Evolutionary conservation across 1,139 yeast genomes (phyloP), one percentile per base, ranked within the genome.

Genomic region (Kluyveromyces marxianus): DNA sequence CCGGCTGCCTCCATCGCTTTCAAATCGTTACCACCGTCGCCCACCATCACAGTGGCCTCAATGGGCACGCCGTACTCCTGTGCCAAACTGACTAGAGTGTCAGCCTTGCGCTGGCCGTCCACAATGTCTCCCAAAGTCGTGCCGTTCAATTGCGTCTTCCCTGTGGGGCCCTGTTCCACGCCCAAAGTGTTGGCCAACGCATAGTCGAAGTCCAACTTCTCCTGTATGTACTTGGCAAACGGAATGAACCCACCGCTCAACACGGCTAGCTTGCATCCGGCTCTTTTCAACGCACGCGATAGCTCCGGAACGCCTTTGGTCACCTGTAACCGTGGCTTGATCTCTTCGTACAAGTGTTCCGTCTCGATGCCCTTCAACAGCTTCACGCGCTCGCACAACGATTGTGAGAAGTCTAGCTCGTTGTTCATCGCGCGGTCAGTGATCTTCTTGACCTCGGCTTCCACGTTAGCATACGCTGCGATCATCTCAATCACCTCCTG

Each of bases 361-460:
- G 87, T 72, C 47, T 84, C 79, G 35, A 92, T 83, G 3, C 98
- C 98, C 59, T 79, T 80, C 51, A 94, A 72, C 28, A 94, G 71
- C 21, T 70, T 68, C 7, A 89, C 97, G 48, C 98, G 76, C 60
- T 79, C 81, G 4, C 72, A 71, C 45, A 94, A 71, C 1, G 96
- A 87, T 57, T 85, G 86, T 52, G 79, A 81, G 69, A 94, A 94
- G 63, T 94, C 97, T 26, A 94, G 71, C 60, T 92, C 96, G 28
- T 97, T 97, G 58, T 90, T 89, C 99, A 94, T 94, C 34, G 98
- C 98, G 37, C 90, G 74, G 39, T 85, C 89, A 3, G 99, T 94
- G 59, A 94, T 90, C 45, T 75, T 78, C 4, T 85, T 81, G 10
- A 87, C 95, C 61, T 83, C 70, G 2, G 72, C 77, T 56, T 86